Conservation (phyloP, 2,329 filamentous ascomycete genomes). For the Fusarium anthophilum region DNA sequence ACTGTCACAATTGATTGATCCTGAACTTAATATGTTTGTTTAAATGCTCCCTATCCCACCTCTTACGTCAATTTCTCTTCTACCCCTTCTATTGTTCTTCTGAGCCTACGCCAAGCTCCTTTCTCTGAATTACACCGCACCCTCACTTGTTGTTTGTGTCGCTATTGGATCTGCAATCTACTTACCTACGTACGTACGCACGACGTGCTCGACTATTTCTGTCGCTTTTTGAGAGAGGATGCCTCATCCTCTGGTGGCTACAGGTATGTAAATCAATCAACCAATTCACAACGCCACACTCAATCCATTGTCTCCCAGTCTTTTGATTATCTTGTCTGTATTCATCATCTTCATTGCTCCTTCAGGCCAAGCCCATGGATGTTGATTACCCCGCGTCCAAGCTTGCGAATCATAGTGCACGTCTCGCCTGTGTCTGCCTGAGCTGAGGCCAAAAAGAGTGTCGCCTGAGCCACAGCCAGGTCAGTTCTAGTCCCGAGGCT, state of each 20-base stretch:
- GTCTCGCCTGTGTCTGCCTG: slow-evolving; percentile 20
- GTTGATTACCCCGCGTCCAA: slow-evolving; percentile 36
- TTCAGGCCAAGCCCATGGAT: slow-evolving; percentile 7
- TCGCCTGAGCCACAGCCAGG: slow-evolving; percentile 35
- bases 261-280: slow-evolving; percentile 27
- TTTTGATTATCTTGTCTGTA: not conserved
- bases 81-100: not conserved
- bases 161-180: not conserved
- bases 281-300: not conserved
- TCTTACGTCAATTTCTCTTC: not conserved
- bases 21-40: slow-evolving; percentile 3
- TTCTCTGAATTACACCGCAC: not conserved
- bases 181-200: not conserved
- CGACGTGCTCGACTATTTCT: slow-evolving; percentile 4
- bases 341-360: not conserved
- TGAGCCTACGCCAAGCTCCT: not conserved
- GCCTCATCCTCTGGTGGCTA: slow-evolving; percentile 37
- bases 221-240: slow-evolving; percentile 4
- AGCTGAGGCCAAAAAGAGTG: slow-evolving; percentile 17
- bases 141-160: not conserved
- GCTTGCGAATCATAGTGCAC: slow-evolving; percentile 38
- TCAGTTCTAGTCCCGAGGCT: slow-evolving; percentile 11
- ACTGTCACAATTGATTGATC: slow-evolving; percentile 4
- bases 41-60: slow-evolving; percentile 20
- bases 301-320: not conserved